A percentile compares a stretch with the other conserved stretches of the same genome.
Conservation (phyloP, 106 monocot species). For the Triglochin maritima region DNA sequence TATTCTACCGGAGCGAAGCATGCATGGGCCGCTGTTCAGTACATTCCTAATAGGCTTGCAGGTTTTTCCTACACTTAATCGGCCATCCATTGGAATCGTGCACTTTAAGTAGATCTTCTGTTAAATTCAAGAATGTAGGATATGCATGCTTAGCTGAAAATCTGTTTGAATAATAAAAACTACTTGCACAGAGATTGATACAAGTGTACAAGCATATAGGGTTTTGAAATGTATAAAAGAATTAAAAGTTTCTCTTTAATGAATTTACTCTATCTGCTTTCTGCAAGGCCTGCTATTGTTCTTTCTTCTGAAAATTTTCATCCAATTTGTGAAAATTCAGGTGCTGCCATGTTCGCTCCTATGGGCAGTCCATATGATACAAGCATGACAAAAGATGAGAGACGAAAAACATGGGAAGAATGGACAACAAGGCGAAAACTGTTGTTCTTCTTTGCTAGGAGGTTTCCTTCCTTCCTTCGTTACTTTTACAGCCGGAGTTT, state of each 20-base stretch:
- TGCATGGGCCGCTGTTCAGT: slow-evolving; percentile 86
- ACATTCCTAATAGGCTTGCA: slow-evolving; percentile 75
- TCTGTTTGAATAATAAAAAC: too few species aligned
- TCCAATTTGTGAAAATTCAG: slow-evolving; percentile 27
- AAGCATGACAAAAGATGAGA: slow-evolving; percentile 84
- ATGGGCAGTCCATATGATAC: slow-evolving; percentile 81
- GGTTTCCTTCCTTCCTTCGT: slow-evolving; percentile 72
- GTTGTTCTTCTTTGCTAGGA: slow-evolving; percentile 72
- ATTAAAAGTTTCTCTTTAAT: background rate
- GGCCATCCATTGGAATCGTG: too few species aligned
- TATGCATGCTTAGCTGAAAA: too few species aligned
- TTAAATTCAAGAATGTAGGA: too few species aligned
- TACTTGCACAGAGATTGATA: too few species aligned
- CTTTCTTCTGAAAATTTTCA: background rate
- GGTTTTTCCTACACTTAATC: slow-evolving; percentile 16
- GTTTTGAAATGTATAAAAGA: background rate
- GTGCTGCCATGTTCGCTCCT: slow-evolving; percentile 88
- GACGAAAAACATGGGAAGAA: slow-evolving; percentile 66
- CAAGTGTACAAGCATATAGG: background rate
- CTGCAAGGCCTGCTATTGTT: background rate
- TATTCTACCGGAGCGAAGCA: slow-evolving; percentile 76
- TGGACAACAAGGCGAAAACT: slow-evolving; percentile 81
- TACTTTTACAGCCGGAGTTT: slow-evolving; percentile 68
- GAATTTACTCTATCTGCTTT: background rate
- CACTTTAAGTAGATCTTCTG: too few species aligned